phyloP scores from a whole-genome alignment of 768 basidiomycete species.

The Phanerodontia chrysosporium region DNA sequence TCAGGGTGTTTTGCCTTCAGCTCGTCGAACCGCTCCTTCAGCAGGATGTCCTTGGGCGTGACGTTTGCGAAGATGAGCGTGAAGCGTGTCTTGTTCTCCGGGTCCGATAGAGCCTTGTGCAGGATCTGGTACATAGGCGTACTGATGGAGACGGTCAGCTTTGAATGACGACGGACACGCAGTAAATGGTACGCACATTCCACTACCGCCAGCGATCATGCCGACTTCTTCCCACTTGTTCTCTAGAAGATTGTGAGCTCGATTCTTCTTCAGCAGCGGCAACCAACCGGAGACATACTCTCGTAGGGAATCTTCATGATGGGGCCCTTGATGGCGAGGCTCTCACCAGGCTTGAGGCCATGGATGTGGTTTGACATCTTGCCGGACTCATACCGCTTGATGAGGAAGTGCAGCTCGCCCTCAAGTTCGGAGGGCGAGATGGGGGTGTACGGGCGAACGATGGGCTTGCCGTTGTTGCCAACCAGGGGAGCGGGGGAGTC shows the following conservation, averaged over 20 bases:
- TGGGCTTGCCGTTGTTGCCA: constrained; percentile 80
- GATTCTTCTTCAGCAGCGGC: neutral
- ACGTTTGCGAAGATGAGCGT: constrained; percentile 90
- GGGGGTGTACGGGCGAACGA: constrained; percentile 92
- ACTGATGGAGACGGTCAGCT: constrained; percentile 31
- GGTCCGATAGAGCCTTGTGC: constrained; percentile 66
- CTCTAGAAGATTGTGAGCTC: constrained; percentile 36
- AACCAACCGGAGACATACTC: constrained; percentile 35
- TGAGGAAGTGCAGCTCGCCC: constrained; percentile 73
- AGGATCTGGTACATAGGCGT: constrained; percentile 85
- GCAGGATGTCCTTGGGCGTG: constrained; percentile 84
- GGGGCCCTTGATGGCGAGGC: constrained; percentile 86
- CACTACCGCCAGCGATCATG: constrained; percentile 90
- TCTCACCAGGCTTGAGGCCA: constrained; percentile 76
- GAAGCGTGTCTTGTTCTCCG: constrained; percentile 88
- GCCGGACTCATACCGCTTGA: constrained; percentile 84
- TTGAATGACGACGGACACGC: neutral
- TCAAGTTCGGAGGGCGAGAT: constrained; percentile 70
- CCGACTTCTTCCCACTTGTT: constrained; percentile 85
- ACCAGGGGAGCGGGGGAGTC: constrained; percentile 47
- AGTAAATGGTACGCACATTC: constrained; percentile 56
- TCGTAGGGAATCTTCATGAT: constrained; percentile 85
- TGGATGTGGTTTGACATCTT: constrained; percentile 84
- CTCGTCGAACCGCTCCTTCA: constrained; percentile 71
- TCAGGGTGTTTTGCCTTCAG: constrained; percentile 66